Evolutionary conservation across 176 grass and related monocot genomes (phyloP).

Genomic region (Phyllostachys edulis): DNA sequence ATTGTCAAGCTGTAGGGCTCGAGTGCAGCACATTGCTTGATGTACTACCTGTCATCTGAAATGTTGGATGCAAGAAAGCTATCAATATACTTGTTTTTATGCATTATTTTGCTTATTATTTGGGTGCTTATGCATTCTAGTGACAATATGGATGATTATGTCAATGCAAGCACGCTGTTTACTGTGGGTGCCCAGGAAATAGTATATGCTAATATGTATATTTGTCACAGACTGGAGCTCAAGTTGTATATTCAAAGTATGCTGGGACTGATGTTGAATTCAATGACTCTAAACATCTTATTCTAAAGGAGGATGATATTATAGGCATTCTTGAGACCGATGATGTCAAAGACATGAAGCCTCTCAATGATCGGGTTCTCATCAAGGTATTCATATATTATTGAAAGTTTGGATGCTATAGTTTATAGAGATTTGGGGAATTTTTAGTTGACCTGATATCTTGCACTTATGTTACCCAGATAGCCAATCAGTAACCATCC

Average conservation of each 20-base stretch:
- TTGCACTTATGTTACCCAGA: not conserved
- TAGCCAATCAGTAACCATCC: not conserved
- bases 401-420: not conserved
- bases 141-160: not conserved
- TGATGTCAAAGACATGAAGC: conserved; percentile 82
- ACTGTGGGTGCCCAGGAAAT: not conserved
- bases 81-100: not conserved
- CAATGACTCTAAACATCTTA: conserved; percentile 69
- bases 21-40: not conserved
- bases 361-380: conserved; percentile 68
- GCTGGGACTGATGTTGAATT: conserved; percentile 83
- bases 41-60: not conserved
- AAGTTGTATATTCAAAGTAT: conserved; percentile 83
- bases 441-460: not conserved
- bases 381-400: conserved; percentile 59
- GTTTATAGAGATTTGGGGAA: not conserved
- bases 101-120: not conserved
- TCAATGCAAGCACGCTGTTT: not conserved
- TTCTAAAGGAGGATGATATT: conserved; percentile 90
- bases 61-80: conserved; percentile 8
- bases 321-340: conserved; percentile 73
- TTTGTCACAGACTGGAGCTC: conserved; percentile 50
- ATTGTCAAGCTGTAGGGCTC: not conserved
- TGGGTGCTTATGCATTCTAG: not conserved
- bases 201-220: not conserved